phyloP scores from a whole-genome alignment of 805 yeast species.

The Zygosaccharomyces siamensis region DNA sequence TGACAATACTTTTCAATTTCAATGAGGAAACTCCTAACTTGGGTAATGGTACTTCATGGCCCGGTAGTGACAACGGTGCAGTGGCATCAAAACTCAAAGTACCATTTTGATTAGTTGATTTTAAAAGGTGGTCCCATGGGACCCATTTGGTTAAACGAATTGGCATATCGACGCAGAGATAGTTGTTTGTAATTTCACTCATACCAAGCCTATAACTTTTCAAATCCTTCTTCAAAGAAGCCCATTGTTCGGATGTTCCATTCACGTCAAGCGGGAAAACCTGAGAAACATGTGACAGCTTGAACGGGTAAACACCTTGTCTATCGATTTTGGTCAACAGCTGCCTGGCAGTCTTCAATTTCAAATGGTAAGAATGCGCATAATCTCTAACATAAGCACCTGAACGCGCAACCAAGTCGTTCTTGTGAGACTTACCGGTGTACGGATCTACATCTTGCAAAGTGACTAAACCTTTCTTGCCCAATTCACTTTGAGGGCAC shows the following conservation, averaged over 20 bases:
- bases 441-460: constrained; percentile 60
- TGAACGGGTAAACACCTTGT: constrained; percentile 87
- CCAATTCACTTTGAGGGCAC: constrained; percentile 55
- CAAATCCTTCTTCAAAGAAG: constrained; percentile 48
- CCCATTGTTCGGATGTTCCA: constrained; percentile 36
- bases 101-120: constrained; percentile 63
- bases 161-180: constrained; percentile 68
- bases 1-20: constrained; percentile 59
- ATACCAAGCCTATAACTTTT: constrained; percentile 68
- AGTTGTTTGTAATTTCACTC: constrained; percentile 73
- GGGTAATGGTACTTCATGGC: constrained; percentile 72
- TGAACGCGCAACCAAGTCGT: constrained; percentile 53
- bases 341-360: constrained; percentile 66
- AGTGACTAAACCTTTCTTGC: constrained; percentile 63
- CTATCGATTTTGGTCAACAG: constrained; percentile 68
- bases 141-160: constrained; percentile 67
- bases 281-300: constrained; percentile 64
- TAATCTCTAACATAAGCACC: constrained; percentile 81
- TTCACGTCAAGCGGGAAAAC: constrained; percentile 52
- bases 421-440: constrained; percentile 56
- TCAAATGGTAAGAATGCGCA: constrained; percentile 73
- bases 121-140: constrained; percentile 62
- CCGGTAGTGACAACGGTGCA: constrained; percentile 53
- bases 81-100: constrained; percentile 60
- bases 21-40: constrained; percentile 66